Conservation (phyloP, 805 yeast genomes). For the Saccharomycopsis selenospora region DNA sequence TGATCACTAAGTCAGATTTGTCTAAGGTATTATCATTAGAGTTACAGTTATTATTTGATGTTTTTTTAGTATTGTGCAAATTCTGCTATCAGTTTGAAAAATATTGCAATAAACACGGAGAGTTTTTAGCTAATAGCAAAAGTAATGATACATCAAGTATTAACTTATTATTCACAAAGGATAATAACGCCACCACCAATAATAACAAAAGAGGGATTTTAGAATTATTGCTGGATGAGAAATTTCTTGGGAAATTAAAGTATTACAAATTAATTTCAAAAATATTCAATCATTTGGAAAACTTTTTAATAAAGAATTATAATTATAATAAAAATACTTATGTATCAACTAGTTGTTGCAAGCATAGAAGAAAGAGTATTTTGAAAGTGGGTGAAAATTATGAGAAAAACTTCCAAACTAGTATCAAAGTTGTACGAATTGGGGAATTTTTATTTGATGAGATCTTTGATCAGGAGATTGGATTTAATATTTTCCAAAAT, state of each 20-base stretch:
- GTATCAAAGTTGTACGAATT: constrained; percentile 12
- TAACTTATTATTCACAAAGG: background rate
- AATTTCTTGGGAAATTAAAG: constrained; percentile 10
- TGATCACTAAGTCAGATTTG: constrained; percentile 4
- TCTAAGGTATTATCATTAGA: constrained; percentile 13
- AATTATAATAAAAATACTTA: background rate
- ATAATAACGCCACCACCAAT: background rate
- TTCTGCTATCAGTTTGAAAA: constrained; percentile 15
- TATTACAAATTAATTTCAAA: constrained; percentile 11
- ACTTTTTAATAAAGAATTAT: constrained; percentile 8
- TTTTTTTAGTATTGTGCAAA: constrained; percentile 10
- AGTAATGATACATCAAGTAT: background rate
- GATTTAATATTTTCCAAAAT: constrained; percentile 16
- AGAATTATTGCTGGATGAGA: constrained; percentile 1
- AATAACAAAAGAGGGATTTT: background rate
- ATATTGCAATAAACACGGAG: background rate
- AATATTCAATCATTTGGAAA: constrained; percentile 13
- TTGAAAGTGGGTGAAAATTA: constrained; percentile 14
- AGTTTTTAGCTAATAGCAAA: background rate
- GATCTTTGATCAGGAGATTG: constrained; percentile 14
- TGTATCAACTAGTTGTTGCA: background rate
- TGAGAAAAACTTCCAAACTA: constrained; percentile 8
- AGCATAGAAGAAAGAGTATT: background rate
- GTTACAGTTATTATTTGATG: constrained; percentile 18
- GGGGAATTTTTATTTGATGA: constrained; percentile 17